phyloP scores from a whole-genome alignment of 441 rosid genomes.

The Syzygium malaccense region DNA sequence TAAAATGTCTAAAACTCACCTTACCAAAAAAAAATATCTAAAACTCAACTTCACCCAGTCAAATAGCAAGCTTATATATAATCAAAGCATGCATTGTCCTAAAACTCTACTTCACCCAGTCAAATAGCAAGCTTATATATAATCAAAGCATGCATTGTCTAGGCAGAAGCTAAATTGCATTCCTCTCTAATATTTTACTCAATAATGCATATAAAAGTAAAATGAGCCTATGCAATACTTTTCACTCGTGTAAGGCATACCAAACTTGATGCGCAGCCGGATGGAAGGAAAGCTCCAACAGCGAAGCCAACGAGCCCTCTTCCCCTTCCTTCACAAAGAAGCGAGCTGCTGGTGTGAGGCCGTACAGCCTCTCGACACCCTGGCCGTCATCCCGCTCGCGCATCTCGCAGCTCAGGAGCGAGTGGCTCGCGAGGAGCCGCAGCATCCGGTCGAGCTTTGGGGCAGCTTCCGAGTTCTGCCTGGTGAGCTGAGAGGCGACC shows the following conservation, averaged over 20 bases:
- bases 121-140: neutral
- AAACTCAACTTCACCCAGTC: neutral
- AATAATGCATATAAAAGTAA: neutral
- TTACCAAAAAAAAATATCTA: too few species aligned
- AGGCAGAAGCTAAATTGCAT: neutral
- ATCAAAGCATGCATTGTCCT: too few species aligned
- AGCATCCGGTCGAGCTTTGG: conserved; percentile 6
- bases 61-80: neutral
- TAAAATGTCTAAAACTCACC: neutral
- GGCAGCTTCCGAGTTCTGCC: neutral
- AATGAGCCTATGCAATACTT: neutral
- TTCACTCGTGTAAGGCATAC: neutral
- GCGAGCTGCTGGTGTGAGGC: neutral
- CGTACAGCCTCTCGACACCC: neutral
- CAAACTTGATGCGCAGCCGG: neutral
- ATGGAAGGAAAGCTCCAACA: neutral
- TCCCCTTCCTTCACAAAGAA: neutral
- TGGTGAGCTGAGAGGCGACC: neutral
- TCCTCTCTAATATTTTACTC: neutral
- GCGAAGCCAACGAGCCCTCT: conserved; percentile 1
- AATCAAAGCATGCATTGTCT: too few species aligned
- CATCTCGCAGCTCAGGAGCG: conserved; percentile 1
- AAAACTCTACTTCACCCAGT: too few species aligned
- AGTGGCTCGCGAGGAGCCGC: conserved; percentile 9
- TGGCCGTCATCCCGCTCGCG: neutral